phyloP scores from a whole-genome alignment of 192 early-diverging fungal genomes.

The Backusella liffmaniae region DNA sequence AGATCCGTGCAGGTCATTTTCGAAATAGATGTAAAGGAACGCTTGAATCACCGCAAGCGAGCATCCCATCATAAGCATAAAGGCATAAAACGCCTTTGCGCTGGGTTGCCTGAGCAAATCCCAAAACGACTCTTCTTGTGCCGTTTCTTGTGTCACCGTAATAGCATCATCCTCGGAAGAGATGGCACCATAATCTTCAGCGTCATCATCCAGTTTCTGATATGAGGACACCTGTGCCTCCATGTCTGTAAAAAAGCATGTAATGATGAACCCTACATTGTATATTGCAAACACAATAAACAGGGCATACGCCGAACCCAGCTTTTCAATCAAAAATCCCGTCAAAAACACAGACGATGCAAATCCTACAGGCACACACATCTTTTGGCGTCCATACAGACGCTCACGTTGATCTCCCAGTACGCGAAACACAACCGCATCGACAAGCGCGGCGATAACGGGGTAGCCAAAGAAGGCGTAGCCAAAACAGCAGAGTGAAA shows the following conservation, averaged over 20 bases:
- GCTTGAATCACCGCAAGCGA: conserved; percentile 15
- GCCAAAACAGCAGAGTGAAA: conserved; percentile 17
- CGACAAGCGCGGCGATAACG: conserved; percentile 16
- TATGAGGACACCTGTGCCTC: neutral
- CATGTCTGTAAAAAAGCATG: neutral
- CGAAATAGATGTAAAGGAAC: conserved; percentile 22
- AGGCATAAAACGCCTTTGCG: conserved; percentile 4
- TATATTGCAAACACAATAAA: conserved; percentile 13
- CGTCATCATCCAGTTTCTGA: neutral
- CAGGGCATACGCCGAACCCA: conserved; percentile 11
- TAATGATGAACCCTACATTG: conserved; percentile 9
- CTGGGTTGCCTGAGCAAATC: neutral
- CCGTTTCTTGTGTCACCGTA: neutral
- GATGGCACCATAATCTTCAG: neutral
- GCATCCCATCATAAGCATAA: conserved; percentile 15
- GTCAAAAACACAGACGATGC: conserved; percentile 16
- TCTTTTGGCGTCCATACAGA: conserved; percentile 23
- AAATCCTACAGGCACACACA: conserved; percentile 19
- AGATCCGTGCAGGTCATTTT: conserved; percentile 18
- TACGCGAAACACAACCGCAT: neutral
- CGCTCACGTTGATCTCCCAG: conserved; percentile 9
- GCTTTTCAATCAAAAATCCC: neutral
- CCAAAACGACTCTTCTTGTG: conserved; percentile 14
- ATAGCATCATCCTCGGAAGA: neutral
- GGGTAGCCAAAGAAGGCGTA: conserved; percentile 26